Evolutionary conservation across 306 rosid species (phyloP), one percentile per base, ranked within the genome.

Genomic region (Acacia crassicarpa): DNA sequence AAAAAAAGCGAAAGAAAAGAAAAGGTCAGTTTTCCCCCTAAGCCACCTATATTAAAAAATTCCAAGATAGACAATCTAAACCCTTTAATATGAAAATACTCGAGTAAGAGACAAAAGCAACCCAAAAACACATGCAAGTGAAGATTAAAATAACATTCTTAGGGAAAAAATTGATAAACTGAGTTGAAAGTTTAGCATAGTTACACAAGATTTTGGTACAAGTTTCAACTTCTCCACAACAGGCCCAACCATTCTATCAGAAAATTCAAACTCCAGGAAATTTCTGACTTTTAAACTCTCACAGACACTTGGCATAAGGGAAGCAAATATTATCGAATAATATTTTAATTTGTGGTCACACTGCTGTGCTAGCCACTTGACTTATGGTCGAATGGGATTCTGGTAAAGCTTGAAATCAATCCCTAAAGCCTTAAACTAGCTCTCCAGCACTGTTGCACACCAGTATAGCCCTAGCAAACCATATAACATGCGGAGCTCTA

Each of bases 311-410:
- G 51, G 19, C 51, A 68, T 68, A n/a, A 12, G 51, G 51, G 32
- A 68, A 41, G 53, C 51, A 68, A 41, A 33, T 23, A 35, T 9
- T 35, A 44, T 48, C 23, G 38, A 44, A 67, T 23, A 27, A 20
- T 27, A 45, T 76, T 51, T 56, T 71, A 53, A 54, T 13, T 80
- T 70, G 66, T 66, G 85, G 69, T 78, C 79, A 80, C 83, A 77
- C 67, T 51, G 74, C 49, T 27, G 48, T 65, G 41, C 54, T 54
- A 5, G n/a, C 44, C 69, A 58, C 65, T 58, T 5, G 6, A 58
- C 65, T 58, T 58, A 58, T 22, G 65, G 27, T 22, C 30, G 20
- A 30, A 61, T 25, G 35, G 33, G 17, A 61, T 61, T 25, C 35
- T 14, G 27, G 33, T 72, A 67, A 79, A 79, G 59, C 56, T 79